These are phyloP conservation scores for Lachancea mirantina DNA, from an alignment of 805 yeast genomes.

Conservation along the genomic window DNA sequence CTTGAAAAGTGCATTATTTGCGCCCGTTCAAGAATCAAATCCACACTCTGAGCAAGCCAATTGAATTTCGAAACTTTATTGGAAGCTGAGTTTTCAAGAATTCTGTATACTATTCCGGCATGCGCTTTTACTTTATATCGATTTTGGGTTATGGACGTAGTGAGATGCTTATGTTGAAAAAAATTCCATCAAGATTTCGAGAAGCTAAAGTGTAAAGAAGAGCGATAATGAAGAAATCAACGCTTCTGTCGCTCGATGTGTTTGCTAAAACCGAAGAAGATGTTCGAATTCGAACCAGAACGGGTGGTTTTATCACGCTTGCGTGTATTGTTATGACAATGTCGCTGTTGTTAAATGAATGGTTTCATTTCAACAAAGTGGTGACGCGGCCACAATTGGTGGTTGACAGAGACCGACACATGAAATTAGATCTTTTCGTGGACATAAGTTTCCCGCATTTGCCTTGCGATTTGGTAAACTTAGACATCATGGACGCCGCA, in stretches of 20 bases:
- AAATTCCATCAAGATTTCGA: no score
- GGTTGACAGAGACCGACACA: conserved; percentile 75
- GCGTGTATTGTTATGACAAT: conserved; percentile 56
- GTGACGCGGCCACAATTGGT: conserved; percentile 75
- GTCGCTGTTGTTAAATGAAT: conserved; percentile 63
- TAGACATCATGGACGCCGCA: conserved; percentile 83
- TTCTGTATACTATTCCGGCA: no score
- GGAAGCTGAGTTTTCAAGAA: no score
- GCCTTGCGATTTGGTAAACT: conserved; percentile 75
- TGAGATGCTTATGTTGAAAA: no score
- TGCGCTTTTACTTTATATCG: no score
- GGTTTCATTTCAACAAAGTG: conserved; percentile 62
- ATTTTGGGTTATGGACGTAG: no score
- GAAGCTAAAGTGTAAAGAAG: not conserved
- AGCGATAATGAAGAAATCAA: conserved; percentile 19
- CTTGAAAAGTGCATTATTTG: no score
- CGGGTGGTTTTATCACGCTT: conserved; percentile 86
- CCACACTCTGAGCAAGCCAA: no score
- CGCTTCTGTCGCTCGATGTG: conserved; percentile 64
- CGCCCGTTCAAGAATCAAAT: no score
- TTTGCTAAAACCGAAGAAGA: conserved; percentile 93
- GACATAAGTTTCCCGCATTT: conserved; percentile 78
- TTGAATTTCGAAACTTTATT: no score
- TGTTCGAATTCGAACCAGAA: conserved; percentile 76
- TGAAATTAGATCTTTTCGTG: conserved; percentile 66